These are phyloP conservation scores for Apiospora pterosperma DNA, from an alignment of 2,329 filamentous ascomycete species.

Conservation along the genomic window DNA sequence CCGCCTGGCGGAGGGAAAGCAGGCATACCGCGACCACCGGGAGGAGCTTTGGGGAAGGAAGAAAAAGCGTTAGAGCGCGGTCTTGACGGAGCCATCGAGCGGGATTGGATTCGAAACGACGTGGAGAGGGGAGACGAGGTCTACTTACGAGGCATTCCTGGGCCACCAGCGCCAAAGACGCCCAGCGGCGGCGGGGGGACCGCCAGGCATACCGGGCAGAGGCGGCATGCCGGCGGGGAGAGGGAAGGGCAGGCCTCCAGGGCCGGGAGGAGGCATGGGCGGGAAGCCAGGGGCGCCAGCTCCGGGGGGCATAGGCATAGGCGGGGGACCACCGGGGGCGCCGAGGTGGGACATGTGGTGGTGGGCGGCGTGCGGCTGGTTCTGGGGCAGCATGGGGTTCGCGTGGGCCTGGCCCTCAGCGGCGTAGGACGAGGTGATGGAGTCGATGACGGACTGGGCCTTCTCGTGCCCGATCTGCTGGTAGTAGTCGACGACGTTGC, in stretches of 20 bases:
- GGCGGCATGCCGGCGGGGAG: slow-evolving; percentile 43
- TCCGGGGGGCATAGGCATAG: slow-evolving; percentile 43
- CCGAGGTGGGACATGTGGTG: slow-evolving; percentile 27
- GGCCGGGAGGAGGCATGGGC: slow-evolving; percentile 33
- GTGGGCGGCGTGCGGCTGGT: slow-evolving; percentile 53
- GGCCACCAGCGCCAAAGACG: slow-evolving; percentile 11
- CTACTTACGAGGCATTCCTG: slow-evolving; percentile 53
- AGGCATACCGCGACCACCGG: slow-evolving; percentile 31
- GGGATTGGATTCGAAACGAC: slow-evolving; percentile 4
- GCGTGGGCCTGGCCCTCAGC: slow-evolving; percentile 84
- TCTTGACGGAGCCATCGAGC: not conserved
- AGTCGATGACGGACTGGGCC: slow-evolving; percentile 96
- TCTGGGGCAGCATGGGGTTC: slow-evolving; percentile 78
- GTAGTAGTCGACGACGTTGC: slow-evolving; percentile 98
- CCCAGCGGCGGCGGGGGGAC: not conserved
- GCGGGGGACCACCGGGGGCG: slow-evolving; percentile 37
- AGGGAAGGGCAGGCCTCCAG: slow-evolving; percentile 47
- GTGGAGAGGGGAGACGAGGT: not conserved
- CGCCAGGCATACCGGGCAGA: slow-evolving; percentile 20
- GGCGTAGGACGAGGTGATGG: slow-evolving; percentile 92
- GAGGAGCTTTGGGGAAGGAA: slow-evolving; percentile 22
- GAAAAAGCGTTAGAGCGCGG: slow-evolving; percentile 9
- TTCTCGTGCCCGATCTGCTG: slow-evolving; percentile 99
- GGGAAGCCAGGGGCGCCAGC: slow-evolving; percentile 44
- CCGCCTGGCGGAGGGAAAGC: slow-evolving; percentile 47